Evolutionary conservation across 176 grass and related monocot genomes (phyloP).

Genomic region (Aegilops bicornis): DNA sequence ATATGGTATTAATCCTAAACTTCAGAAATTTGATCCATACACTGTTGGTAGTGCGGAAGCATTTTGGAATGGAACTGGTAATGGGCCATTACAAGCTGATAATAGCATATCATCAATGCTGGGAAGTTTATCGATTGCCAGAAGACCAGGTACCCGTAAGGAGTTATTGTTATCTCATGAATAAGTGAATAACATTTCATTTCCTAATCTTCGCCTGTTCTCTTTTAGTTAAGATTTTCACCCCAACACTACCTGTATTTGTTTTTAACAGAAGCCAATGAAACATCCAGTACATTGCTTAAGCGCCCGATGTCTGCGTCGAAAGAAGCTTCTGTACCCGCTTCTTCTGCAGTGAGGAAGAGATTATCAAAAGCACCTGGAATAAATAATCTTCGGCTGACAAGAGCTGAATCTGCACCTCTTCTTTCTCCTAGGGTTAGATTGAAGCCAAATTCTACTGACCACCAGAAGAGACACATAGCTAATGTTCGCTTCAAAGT

Average conservation of each 20-base stretch:
- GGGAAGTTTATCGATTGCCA: constrained; percentile 61
- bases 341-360: constrained; percentile 41
- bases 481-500: constrained; percentile 27
- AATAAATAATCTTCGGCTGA: constrained; percentile 35
- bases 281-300: constrained; percentile 43
- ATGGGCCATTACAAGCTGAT: constrained; percentile 41
- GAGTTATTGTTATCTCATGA: constrained; percentile 10
- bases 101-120: constrained; percentile 57
- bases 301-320: constrained; percentile 35
- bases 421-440: constrained; percentile 41
- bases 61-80: constrained; percentile 41
- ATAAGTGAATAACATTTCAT: background rate
- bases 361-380: constrained; percentile 50
- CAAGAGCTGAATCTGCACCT: constrained; percentile 48
- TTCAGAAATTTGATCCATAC: constrained; percentile 62
- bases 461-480: constrained; percentile 36
- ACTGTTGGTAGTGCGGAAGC: constrained; percentile 40
- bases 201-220: background rate
- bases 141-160: constrained; percentile 42
- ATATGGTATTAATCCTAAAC: constrained; percentile 31
- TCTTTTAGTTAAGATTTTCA: constrained; percentile 1
- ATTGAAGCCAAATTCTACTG: constrained; percentile 28
- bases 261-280: constrained; percentile 40
- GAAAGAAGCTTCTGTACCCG: constrained; percentile 38
- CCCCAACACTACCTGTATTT: constrained; percentile 6